Percentiles rank a stretch among this genome's conserved stretches.
Evolutionary conservation across 108 stramenopile genomes (phyloP).

Genomic region (Ochromonas danica): DNA sequence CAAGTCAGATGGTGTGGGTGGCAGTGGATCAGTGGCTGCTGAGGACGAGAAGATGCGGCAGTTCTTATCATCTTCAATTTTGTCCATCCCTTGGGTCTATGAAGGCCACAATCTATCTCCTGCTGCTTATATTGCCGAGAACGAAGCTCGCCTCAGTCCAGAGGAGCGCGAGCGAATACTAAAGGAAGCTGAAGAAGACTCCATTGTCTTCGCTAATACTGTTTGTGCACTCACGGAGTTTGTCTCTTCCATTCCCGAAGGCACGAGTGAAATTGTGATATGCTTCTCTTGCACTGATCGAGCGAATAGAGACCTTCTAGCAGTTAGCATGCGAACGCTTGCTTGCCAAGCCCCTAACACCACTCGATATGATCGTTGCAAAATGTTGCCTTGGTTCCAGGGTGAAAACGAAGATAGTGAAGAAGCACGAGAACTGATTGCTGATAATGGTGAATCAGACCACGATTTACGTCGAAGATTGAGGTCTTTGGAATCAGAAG

Average conservation of each 20-base stretch:
- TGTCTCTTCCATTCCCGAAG: conserved; percentile 2
- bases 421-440: neutral
- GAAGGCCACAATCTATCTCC: conserved; percentile 6
- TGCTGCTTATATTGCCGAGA: neutral
- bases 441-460: neutral
- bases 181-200: conserved; percentile 30
- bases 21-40: neutral
- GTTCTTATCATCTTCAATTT: neutral
- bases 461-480: neutral
- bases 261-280: neutral
- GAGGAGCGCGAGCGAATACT: neutral
- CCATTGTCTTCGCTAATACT: conserved; percentile 6
- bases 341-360: neutral
- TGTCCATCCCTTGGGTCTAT: conserved; percentile 3
- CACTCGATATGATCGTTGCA: neutral
- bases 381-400: neutral
- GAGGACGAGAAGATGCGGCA: conserved; percentile 8
- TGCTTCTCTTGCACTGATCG: conserved; percentile 15
- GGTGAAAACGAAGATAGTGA: neutral
- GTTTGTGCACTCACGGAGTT: neutral
- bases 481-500: neutral
- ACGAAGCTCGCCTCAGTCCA: neutral
- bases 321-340: neutral
- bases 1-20: neutral
- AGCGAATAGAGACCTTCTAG: neutral